Percentiles rank a stretch among this genome's conserved stretches.
Conservation (phyloP, 192 early-diverging fungal species). For the Podila horticola region DNA sequence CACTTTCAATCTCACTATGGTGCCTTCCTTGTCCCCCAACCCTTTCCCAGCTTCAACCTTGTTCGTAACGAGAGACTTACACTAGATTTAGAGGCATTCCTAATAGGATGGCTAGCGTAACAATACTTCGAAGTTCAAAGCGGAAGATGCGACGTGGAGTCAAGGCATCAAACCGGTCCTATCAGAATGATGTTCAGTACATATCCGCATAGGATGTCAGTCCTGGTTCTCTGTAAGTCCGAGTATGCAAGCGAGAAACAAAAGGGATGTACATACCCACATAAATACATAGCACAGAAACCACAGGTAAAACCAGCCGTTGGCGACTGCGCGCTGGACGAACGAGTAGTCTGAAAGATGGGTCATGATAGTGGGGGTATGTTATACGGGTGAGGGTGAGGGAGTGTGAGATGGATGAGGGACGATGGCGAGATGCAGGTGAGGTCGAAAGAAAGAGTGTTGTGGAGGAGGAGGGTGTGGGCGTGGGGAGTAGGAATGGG, state of each 20-base stretch:
- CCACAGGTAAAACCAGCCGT: slow-evolving; percentile 4
- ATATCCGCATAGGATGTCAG: too few relatives aligned
- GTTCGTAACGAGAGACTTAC: background rate
- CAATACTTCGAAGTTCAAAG: slow-evolving; percentile 5
- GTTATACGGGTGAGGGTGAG: background rate
- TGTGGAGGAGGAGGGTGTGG: background rate
- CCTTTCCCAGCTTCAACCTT: too few relatives aligned
- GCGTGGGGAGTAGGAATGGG: background rate
- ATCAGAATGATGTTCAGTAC: background rate
- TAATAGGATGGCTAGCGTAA: background rate
- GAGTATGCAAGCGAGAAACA: background rate
- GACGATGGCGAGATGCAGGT: background rate
- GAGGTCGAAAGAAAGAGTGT: background rate
- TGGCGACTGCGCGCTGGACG: background rate
- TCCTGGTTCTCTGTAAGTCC: too few relatives aligned
- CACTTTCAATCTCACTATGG: too few relatives aligned
- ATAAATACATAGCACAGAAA: background rate
- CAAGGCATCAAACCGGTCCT: slow-evolving; percentile 4
- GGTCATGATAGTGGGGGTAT: background rate
- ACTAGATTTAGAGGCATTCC: background rate
- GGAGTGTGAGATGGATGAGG: background rate
- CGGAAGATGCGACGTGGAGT: background rate
- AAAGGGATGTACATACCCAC: background rate
- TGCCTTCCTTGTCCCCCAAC: too few relatives aligned
- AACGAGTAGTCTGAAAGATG: slow-evolving; percentile 4